Base-by-base conservation (phyloP, 208 protist genomes). In the Acanthamoeba castellanii region DNA sequence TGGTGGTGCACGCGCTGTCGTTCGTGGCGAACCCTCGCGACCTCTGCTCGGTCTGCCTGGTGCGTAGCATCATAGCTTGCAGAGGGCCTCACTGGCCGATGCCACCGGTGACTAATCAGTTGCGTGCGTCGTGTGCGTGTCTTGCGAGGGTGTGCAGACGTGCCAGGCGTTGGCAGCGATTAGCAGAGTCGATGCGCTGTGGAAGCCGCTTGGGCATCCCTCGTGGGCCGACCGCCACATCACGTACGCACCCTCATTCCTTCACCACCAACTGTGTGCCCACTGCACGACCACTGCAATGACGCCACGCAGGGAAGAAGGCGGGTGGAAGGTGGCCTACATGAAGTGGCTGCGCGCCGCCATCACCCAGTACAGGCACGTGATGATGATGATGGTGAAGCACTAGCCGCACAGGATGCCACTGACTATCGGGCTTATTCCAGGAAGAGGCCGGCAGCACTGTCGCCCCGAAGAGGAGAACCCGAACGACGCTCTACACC, bases 241-340 rank as follows among this genome's bases (percentile, higher is more conserved):
- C 37, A 42, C 3, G 37, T 42, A 42, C 3, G 37, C 37, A 42
- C 37, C 37, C 3, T 42, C 37, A 42, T 42, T 42, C 37, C 37
- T n/a, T n/a, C n/a, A n/a, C n/a, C n/a, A n/a, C n/a, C n/a, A n/a
- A n/a, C n/a, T n/a, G n/a, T n/a, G n/a, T n/a, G n/a, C n/a, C n/a
- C 22, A 9, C 64, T n/a, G 18, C 25, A 50, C 25, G 6, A 5
- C 72, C 22, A n/a, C n/a, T n/a, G n/a, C n/a, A n/a, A n/a, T n/a
- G n/a, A n/a, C n/a, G n/a, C n/a, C n/a, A n/a, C n/a, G n/a, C 37
- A 87, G 78, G 78, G 50, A n/a, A 22, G 47, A 27, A 27, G 42
- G 42, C 7, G 78, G 78, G 22, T 87, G 78, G 78, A 87, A 87
- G 50, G 47, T 0, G 5, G 78, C 78, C 7, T 87, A 87, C 78